Percentiles rank a stretch among this genome's conserved stretches.
Evolutionary conservation across 805 yeast species (phyloP).

Genomic region (Suhomyces kilbournensis): DNA sequence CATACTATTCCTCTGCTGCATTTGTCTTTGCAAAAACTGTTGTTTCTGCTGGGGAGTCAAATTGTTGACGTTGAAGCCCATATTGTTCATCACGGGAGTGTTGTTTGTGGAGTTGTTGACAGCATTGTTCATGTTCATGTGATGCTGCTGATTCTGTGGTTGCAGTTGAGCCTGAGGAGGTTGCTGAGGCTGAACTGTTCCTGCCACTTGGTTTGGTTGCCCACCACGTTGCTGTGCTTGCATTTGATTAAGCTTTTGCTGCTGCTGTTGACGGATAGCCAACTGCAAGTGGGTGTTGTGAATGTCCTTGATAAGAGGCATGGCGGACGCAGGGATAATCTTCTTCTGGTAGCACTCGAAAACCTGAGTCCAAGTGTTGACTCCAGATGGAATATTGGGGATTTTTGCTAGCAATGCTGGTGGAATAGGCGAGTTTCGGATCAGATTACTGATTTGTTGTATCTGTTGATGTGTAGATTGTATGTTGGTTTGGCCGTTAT

Average conservation of each 20-base stretch:
- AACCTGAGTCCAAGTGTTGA: constrained; percentile 78
- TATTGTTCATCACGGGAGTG: constrained; percentile 14
- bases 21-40: constrained; percentile 36
- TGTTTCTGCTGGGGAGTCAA: constrained; percentile 37
- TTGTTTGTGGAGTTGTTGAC: constrained; percentile 8
- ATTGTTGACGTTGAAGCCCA: constrained; percentile 21
- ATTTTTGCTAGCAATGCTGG: constrained; percentile 59
- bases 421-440: constrained; percentile 72
- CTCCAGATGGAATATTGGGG: constrained; percentile 75
- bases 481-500: constrained; percentile 1
- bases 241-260: constrained; percentile 31
- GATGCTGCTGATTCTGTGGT: constrained; percentile 11
- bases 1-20: constrained; percentile 22
- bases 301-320: constrained; percentile 61
- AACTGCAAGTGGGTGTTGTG: constrained; percentile 66
- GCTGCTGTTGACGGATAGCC: constrained; percentile 49
- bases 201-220: constrained; percentile 5
- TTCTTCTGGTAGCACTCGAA: constrained; percentile 60
- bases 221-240: constrained; percentile 13
- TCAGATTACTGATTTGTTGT: constrained; percentile 38
- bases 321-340: constrained; percentile 54
- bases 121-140: constrained; percentile 4
- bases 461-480: constrained; percentile 30
- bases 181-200: constrained; percentile 5
- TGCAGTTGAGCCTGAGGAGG: constrained; percentile 12